A percentile compares a stretch with the other conserved stretches of the same genome.
phyloP scores from a whole-genome alignment of 306 rosid species.

The Lathyrus tuberosus region DNA sequence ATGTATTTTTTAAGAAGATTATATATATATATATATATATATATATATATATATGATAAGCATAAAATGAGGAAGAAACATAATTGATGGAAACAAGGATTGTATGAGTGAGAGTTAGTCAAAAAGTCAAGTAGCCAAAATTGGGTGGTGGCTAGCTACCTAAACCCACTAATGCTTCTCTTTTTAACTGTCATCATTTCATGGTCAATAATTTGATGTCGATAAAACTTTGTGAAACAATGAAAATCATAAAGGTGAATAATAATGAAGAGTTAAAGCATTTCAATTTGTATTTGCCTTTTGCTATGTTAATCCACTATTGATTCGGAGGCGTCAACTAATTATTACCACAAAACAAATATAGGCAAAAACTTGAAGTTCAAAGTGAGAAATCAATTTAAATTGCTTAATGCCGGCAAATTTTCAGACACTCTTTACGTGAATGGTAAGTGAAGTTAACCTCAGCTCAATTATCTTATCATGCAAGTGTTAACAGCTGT shows the following conservation, averaged over 20 bases:
- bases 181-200: slow-evolving; percentile 44
- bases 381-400: slow-evolving; percentile 38
- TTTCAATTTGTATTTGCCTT: slow-evolving; percentile 36
- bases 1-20: no score
- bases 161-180: slow-evolving; percentile 48
- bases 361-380: slow-evolving; percentile 40
- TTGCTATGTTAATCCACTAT: background rate
- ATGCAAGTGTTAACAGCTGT: slow-evolving; percentile 53
- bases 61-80: background rate
- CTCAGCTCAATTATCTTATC: slow-evolving; percentile 44
- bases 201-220: slow-evolving; percentile 42
- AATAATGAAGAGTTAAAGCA: slow-evolving; percentile 44
- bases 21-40: no score
- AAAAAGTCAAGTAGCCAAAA: slow-evolving; percentile 42
- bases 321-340: slow-evolving; percentile 39
- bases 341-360: slow-evolving; percentile 31
- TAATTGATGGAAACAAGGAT: background rate
- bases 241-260: slow-evolving; percentile 26
- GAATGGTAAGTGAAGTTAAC: slow-evolving; percentile 71
- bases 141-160: slow-evolving; percentile 42
- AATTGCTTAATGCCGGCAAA: slow-evolving; percentile 59
- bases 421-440: slow-evolving; percentile 61
- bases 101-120: background rate
- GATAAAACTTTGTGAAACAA: background rate
- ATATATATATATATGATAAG: background rate